phyloP scores from a whole-genome alignment of 2,329 filamentous ascomycete species.

The Aspergillus piperis region DNA sequence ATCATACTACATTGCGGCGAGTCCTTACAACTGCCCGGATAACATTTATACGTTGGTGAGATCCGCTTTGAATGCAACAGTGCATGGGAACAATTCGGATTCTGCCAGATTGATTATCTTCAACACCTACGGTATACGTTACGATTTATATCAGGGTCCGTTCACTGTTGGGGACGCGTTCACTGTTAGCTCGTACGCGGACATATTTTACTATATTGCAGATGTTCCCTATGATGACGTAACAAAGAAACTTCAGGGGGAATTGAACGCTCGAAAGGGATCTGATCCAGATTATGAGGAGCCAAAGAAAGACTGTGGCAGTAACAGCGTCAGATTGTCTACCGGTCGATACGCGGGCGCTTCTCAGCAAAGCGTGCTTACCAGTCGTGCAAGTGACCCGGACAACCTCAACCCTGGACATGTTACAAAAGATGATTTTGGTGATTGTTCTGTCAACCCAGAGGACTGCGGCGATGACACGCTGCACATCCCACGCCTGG shows the following conservation, averaged over 20 bases:
- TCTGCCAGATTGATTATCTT: not conserved
- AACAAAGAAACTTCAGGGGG: not conserved
- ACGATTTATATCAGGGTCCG: not conserved
- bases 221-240: not conserved
- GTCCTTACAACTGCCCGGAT: not conserved
- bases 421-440: not conserved
- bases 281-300: not conserved
- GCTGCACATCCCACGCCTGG: not conserved
- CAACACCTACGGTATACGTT: not conserved
- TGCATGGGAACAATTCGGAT: not conserved
- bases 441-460: not conserved
- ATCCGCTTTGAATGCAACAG: not conserved
- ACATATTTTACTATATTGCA: not conserved
- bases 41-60: not conserved
- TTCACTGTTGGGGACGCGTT: not conserved
- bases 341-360: too few relatives aligned
- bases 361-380: not conserved
- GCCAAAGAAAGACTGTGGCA: not conserved
- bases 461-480: not conserved
- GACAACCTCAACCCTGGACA: not conserved
- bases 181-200: not conserved
- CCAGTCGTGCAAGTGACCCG: too few relatives aligned
- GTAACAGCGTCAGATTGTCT: not conserved
- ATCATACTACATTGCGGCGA: not conserved
- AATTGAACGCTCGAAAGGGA: not conserved